These are phyloP conservation scores for Simplicillium aogashimaense DNA, from an alignment of 2,329 filamentous ascomycete genomes.

Conservation along the genomic window DNA sequence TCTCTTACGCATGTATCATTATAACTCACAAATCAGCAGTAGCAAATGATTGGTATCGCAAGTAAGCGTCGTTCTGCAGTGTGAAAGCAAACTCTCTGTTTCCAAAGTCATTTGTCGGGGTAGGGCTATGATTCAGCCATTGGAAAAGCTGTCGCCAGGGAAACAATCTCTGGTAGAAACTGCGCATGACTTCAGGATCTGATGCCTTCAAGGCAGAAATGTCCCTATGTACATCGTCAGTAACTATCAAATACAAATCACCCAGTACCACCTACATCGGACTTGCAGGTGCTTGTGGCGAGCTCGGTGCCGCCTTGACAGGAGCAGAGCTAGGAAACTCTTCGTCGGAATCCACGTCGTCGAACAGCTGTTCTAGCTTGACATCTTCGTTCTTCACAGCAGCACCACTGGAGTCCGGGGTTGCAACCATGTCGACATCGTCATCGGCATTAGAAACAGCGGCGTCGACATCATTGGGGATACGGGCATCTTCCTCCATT, in stretches of 20 bases:
- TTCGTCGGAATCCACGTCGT: conserved; percentile 48
- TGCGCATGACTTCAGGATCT: conserved; percentile 78
- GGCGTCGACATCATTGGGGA: conserved; percentile 18
- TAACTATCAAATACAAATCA: neutral
- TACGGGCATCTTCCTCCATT: conserved; percentile 19
- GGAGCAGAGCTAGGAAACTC: conserved; percentile 46
- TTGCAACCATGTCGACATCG: conserved; percentile 30
- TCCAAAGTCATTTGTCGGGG: conserved; percentile 76
- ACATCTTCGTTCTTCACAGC: conserved; percentile 33
- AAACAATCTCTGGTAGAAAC: conserved; percentile 92
- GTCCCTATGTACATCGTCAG: conserved; percentile 16
- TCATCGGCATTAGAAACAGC: conserved; percentile 12
- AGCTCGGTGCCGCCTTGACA: conserved; percentile 28
- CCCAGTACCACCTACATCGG: conserved; percentile 25
- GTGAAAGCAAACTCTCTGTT: conserved; percentile 96
- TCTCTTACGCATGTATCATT: neutral
- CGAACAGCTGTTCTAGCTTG: conserved; percentile 50
- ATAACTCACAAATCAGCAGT: conserved; percentile 39
- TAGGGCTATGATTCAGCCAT: conserved; percentile 91
- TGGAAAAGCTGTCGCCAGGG: conserved; percentile 93
- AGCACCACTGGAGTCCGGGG: conserved; percentile 11
- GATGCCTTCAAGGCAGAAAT: conserved; percentile 37
- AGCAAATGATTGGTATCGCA: conserved; percentile 72
- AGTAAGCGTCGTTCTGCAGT: conserved; percentile 81
- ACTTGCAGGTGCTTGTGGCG: conserved; percentile 29